Percentiles rank a stretch among this genome's conserved stretches.
These are phyloP conservation scores for Elsinoe ampelina DNA, from an alignment of 2,329 filamentous ascomycete genomes.

Conservation along the genomic window DNA sequence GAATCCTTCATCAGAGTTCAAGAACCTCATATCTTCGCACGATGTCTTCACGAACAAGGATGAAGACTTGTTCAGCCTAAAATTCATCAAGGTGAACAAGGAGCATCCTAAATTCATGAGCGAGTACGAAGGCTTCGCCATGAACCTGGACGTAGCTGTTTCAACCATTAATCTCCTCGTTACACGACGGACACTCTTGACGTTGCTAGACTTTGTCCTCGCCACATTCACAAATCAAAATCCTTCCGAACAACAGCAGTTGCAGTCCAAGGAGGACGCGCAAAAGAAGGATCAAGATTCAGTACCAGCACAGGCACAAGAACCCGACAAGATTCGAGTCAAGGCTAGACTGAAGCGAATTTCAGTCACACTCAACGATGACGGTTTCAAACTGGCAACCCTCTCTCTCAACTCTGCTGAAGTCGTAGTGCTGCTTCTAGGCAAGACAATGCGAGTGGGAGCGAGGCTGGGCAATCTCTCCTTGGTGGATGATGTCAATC, in stretches of 20 bases:
- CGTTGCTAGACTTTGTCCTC: constrained; percentile 85
- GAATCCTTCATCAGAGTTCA: constrained; percentile 80
- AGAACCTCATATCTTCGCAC: constrained; percentile 93
- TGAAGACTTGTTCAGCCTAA: constrained; percentile 75
- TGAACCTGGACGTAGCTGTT: constrained; percentile 79
- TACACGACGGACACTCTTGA: constrained; percentile 84
- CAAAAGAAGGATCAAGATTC: constrained; percentile 28
- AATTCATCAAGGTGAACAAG: constrained; percentile 80
- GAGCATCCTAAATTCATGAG: constrained; percentile 89
- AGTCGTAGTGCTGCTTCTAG: constrained; percentile 78
- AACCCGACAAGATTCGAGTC: constrained; percentile 75
- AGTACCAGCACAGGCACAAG: constrained; percentile 28
- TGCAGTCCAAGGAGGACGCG: constrained; percentile 27
- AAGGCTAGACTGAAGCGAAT: constrained; percentile 92
- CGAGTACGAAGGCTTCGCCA: constrained; percentile 86
- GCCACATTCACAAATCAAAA: constrained; percentile 67
- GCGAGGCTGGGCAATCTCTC: constrained; percentile 80
- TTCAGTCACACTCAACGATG: constrained; percentile 89
- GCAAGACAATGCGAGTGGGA: constrained; percentile 76
- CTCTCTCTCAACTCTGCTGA: constrained; percentile 87
- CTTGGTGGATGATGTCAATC: constrained; percentile 86
- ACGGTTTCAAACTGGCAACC: constrained; percentile 88
- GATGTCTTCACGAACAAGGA: constrained; percentile 58
- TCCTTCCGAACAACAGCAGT: constrained; percentile 20
- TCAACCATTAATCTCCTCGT: constrained; percentile 96